phyloP scores from a whole-genome alignment of 2,329 filamentous ascomycete species.

The Phialophora verrucosa region DNA sequence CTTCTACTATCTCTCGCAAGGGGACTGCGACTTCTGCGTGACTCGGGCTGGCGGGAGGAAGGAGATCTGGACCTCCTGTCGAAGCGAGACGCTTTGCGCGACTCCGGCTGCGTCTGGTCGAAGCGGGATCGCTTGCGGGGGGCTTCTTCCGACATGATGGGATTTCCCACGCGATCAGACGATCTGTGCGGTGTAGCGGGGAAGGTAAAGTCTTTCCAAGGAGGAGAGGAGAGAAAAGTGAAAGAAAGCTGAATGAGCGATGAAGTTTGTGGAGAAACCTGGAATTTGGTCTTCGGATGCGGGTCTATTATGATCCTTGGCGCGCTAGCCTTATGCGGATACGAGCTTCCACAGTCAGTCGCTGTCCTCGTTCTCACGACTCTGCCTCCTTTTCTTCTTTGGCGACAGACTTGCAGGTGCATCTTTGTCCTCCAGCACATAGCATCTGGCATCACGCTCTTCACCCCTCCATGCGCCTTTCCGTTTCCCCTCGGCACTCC shows the following conservation, averaged over 20 bases:
- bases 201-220: background rate
- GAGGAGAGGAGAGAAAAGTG: background rate
- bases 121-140: conserved; percentile 82
- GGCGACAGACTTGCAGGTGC: conserved; percentile 35
- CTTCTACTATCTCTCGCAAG: conserved; percentile 61
- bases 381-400: conserved; percentile 45
- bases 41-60: conserved; percentile 68
- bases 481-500: conserved; percentile 35
- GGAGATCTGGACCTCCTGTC: conserved; percentile 91
- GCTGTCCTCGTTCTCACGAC: conserved; percentile 44
- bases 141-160: conserved; percentile 38
- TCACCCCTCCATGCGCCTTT: conserved; percentile 56
- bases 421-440: conserved; percentile 52
- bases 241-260: background rate
- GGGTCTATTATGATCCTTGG: background rate
- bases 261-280: conserved; percentile 2
- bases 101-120: conserved; percentile 85
- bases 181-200: background rate
- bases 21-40: conserved; percentile 80
- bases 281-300: background rate
- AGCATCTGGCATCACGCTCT: conserved; percentile 54
- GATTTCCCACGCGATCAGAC: background rate
- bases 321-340: background rate
- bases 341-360: conserved; percentile 21
- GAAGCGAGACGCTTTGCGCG: conserved; percentile 78